These are phyloP conservation scores for Licmophora abbreviata DNA, from an alignment of 108 stramenopile genomes.

Conservation along the genomic window DNA sequence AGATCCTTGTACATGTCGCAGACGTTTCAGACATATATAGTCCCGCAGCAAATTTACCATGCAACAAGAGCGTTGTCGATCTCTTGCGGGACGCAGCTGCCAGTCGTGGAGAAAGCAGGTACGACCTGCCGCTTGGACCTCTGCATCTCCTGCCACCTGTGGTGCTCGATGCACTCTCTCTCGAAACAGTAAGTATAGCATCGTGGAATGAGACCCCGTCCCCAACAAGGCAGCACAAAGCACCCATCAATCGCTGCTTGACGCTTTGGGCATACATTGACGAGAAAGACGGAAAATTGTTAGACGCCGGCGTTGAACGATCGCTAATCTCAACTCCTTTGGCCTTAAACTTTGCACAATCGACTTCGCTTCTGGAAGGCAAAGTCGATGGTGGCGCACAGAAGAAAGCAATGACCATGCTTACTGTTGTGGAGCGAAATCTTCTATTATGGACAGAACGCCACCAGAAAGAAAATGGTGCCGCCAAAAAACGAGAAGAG, in stretches of 20 bases:
- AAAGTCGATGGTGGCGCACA: slow-evolving; percentile 2
- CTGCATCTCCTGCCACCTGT: slow-evolving; percentile 75
- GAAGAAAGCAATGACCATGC: slow-evolving; percentile 28
- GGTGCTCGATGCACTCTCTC: slow-evolving; percentile 47
- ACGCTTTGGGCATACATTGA: slow-evolving; percentile 86
- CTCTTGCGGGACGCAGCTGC: slow-evolving; percentile 42
- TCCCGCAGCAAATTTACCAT: slow-evolving; percentile 10
- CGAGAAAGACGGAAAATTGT: slow-evolving; percentile 53
- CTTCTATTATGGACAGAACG: slow-evolving; percentile 39
- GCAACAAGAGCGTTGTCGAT: slow-evolving; percentile 5
- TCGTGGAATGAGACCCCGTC: slow-evolving; percentile 8
- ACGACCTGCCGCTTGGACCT: slow-evolving; percentile 72
- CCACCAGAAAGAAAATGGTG: slow-evolving; percentile 27
- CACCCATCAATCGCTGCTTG: slow-evolving; percentile 51
- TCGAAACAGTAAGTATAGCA: slow-evolving; percentile 18
- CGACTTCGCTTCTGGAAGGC: slow-evolving; percentile 43
- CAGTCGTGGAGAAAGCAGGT: slow-evolving; percentile 62
- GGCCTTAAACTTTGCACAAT: slow-evolving; percentile 51
- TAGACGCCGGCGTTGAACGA: slow-evolving; percentile 79
- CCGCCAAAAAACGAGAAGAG: slow-evolving; percentile 55
- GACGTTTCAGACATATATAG: slow-evolving; percentile 78
- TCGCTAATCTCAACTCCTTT: slow-evolving; percentile 52
- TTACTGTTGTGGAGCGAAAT: slow-evolving; percentile 51
- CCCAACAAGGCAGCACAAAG: slow-evolving; percentile 4
- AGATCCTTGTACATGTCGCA: slow-evolving; percentile 71